A percentile compares a stretch with the other conserved stretches of the same genome.
phyloP scores from a whole-genome alignment of 2,329 filamentous ascomycete species.

The Exserohilum turcica region DNA sequence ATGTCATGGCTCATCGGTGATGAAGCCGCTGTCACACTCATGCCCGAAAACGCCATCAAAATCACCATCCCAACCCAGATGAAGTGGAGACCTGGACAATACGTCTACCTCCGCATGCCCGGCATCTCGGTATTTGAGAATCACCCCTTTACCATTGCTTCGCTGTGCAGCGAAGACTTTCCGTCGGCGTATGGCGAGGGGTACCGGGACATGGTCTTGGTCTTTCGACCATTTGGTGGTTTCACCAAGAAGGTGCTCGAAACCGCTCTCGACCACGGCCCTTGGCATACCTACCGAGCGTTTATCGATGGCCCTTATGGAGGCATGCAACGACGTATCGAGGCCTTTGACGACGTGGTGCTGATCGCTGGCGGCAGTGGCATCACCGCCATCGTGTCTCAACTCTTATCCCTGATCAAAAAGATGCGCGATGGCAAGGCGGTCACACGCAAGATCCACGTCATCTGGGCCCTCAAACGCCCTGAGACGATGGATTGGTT shows the following conservation, averaged over 20 bases:
- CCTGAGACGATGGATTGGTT: constrained; percentile 98
- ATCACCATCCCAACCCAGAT: constrained; percentile 92
- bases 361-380: constrained; percentile 93
- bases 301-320: constrained; percentile 95
- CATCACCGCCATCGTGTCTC: constrained; percentile 90
- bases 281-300: constrained; percentile 88
- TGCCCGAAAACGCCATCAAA: constrained; percentile 94
- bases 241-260: constrained; percentile 87
- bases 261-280: constrained; percentile 81
- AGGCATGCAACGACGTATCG: constrained; percentile 86
- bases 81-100: constrained; percentile 91
- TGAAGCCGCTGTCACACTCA: constrained; percentile 84
- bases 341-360: constrained; percentile 91
- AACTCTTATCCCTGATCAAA: constrained; percentile 92
- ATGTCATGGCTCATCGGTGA: constrained; percentile 86
- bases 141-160: constrained; percentile 94
- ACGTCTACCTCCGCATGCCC: constrained; percentile 92
- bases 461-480: constrained; percentile 91
- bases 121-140: constrained; percentile 89
- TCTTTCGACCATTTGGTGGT: constrained; percentile 89
- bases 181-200: constrained; percentile 88
- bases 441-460: constrained; percentile 85
- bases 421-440: constrained; percentile 94
- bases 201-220: constrained; percentile 85
- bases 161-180: constrained; percentile 89